Evolutionary conservation across 345 rosid species (phyloP), one percentile per base, ranked within the genome.

Genomic region (Aquilaria yunnanensis): DNA sequence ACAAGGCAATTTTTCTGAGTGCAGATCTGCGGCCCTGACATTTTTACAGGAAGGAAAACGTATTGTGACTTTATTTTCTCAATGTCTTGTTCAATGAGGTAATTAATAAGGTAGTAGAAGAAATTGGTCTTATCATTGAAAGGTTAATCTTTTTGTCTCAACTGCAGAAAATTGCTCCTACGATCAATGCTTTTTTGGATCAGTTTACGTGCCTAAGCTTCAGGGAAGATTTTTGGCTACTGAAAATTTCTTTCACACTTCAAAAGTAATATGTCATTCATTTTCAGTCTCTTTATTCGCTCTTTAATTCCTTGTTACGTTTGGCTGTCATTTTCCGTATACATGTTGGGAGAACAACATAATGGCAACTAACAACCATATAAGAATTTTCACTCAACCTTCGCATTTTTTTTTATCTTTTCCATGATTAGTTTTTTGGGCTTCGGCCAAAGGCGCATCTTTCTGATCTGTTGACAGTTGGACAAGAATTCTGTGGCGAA

Each of bases 21-120:
- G 99, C 77, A 86, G 96, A 74, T 79, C 96, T 43, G 91, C 87
- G 55, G 80, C 92, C 16, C 63, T 80, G 6, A 59, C 52, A 33
- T 72, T 90, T 56, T 77, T 94, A 72, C 92, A 83, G 49, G 82
- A 76, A 70, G 99, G 81, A 78, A 90, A 82, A 75, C 96, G 99
- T 94, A 50, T 41, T 45, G 8, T 37, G 8, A 7, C 7, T 37
- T 2, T 37, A 37, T 4, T 37, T 4, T 37, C 43, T 37, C 23
- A 23, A 37, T 37, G 8, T 37, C 7, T 9, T 37, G 43, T 37
- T 37, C 43, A 5, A 5, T 37, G 43, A 3, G 43, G 5, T 37
- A 37, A 37, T 37, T 5, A 3, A 37, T 5, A 37, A 37, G 6
- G 43, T 37, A 23, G 23, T 23, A 23, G 23, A 23, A 23, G 23